Percentiles rank a stretch among this genome's conserved stretches.
phyloP scores from a whole-genome alignment of 1,139 yeast genomes.

The Blastobotrys petasosporus region DNA sequence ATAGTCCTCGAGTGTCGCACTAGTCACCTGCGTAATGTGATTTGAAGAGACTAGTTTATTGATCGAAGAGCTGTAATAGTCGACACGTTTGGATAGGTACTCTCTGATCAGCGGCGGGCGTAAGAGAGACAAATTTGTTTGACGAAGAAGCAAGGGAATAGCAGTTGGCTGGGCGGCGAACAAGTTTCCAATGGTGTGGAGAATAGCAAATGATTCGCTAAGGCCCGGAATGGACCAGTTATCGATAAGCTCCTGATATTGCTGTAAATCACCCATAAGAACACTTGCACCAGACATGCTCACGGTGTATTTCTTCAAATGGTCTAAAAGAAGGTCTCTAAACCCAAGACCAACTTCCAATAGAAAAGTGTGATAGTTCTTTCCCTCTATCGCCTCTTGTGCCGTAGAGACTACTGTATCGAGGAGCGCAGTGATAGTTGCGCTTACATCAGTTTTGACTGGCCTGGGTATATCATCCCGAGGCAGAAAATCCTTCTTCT shows the following conservation, averaged over 20 bases:
- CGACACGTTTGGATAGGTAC: slow-evolving; percentile 66
- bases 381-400: slow-evolving; percentile 42
- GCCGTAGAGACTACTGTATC: slow-evolving; percentile 34
- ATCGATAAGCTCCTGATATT: slow-evolving; percentile 69
- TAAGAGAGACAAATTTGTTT: slow-evolving; percentile 69
- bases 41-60: slow-evolving; percentile 37
- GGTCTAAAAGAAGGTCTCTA: slow-evolving; percentile 57
- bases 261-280: slow-evolving; percentile 76
- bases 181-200: slow-evolving; percentile 78
- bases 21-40: too few relatives aligned
- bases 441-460: slow-evolving; percentile 47
- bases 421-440: slow-evolving; percentile 54
- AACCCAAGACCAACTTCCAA: slow-evolving; percentile 57
- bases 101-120: slow-evolving; percentile 62
- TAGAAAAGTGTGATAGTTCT: slow-evolving; percentile 50
- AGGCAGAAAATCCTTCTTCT: slow-evolving; percentile 54
- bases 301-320: slow-evolving; percentile 69
- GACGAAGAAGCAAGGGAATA: slow-evolving; percentile 71
- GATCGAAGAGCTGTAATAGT: slow-evolving; percentile 50
- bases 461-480: slow-evolving; percentile 30
- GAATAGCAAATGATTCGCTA: slow-evolving; percentile 61
- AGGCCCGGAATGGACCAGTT: slow-evolving; percentile 62
- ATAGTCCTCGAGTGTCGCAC: too few relatives aligned
- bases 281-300: slow-evolving; percentile 79
- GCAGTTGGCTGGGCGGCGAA: slow-evolving; percentile 76